Conservation (phyloP, 1,139 yeast genomes). For the Suzukiozyma palmioleophila region DNA sequence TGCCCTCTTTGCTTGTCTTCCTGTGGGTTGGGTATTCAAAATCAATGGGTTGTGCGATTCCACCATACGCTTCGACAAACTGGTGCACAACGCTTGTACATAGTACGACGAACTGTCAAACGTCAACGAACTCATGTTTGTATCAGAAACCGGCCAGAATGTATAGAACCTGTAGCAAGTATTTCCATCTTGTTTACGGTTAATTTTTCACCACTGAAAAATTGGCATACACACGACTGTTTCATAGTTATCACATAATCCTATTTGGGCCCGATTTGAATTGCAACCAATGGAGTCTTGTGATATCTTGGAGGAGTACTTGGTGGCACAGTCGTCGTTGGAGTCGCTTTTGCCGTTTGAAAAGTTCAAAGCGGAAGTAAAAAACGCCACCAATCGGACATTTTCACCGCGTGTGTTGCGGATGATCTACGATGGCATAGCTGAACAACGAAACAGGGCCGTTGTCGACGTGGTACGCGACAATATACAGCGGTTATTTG, state of each 20-base stretch:
- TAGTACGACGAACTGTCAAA: constrained; percentile 25
- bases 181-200: background rate
- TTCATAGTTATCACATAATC: constrained; percentile 1
- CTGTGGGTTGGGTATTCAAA: constrained; percentile 63
- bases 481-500: constrained; percentile 17
- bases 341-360: constrained; percentile 9
- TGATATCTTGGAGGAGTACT: constrained; percentile 7
- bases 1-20: constrained; percentile 72
- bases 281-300: constrained; percentile 9
- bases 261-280: background rate
- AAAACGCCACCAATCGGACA: background rate
- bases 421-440: constrained; percentile 15
- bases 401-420: constrained; percentile 1
- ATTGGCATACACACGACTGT: constrained; percentile 5
- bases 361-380: constrained; percentile 6
- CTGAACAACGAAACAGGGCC: constrained; percentile 16
- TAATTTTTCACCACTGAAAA: background rate
- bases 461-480: constrained; percentile 11
- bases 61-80: constrained; percentile 38
- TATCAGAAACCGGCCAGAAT: background rate
- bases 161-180: background rate
- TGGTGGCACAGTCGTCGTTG: constrained; percentile 8
- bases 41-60: constrained; percentile 60
- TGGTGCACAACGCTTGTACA: constrained; percentile 76
- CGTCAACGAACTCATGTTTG: constrained; percentile 11